Base-by-base conservation (phyloP, 345 rosid species). In the Brassica rapa region DNA sequence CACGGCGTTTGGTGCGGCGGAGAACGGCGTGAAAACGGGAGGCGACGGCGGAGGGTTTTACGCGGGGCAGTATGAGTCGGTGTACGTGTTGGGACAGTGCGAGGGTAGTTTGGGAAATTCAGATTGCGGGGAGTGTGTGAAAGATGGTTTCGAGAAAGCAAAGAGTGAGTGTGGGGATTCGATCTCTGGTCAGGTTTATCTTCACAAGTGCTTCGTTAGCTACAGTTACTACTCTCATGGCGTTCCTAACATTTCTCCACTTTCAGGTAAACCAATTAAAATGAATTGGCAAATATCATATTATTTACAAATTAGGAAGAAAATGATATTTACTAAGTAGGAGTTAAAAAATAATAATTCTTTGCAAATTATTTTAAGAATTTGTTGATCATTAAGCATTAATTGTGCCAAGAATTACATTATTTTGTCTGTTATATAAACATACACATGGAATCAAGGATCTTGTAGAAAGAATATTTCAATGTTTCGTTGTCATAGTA, bases 171-270 rank as follows among this genome's bases (percentile, higher is more conserved):
- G 98, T 73, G 93, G 91, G 1, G 84, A 81, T 46, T 86, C 98
- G 0, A 84, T 83, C 78, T 88, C 94, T 14, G 97, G 83, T 9
- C 97, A 91, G 72, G 72, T 88, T 51, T 94, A 88, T 80, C 82
- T 92, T 63, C 82, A 84, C n/a, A 89, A 87, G 83, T 94, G 98
- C 79, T 92, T 78, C 77, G 79, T 92, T 76, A 92, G 96, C 84
- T 94, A 83, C 64, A 92, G 88, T 66, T 92, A 92, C 23, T 89
- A 94, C 84, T 86, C 98, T 3, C 89, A 81, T 64, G 98, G 97
- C 19, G 93, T 84, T 65, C 89, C 98, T 1, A 75, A 65, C 71
- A 77, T 85, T 25, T 16, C 86, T 46, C 41, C 91, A 14, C 51
- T 86, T 14, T 71, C 88, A 81, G 87, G 90, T 82, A 78, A 82